Base-by-base conservation (phyloP, 768 basidiomycete genomes). In the Fomitopsis serialis region DNA sequence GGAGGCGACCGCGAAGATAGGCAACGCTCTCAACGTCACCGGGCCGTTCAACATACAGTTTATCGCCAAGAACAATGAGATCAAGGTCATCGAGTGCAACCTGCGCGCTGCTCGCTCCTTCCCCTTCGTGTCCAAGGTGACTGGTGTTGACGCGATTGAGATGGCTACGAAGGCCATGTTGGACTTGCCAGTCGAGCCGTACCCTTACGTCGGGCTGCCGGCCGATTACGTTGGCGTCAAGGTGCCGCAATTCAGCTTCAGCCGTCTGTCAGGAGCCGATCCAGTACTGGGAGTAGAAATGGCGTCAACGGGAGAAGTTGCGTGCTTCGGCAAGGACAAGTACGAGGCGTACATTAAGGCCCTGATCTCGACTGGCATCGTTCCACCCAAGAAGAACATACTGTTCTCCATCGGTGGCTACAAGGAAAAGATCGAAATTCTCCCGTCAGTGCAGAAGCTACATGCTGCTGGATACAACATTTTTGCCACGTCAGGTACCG, bases 61-160 rank as follows among this genome's bases (percentile, higher is more conserved):
- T 74, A 98, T 99, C 62, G 96, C 96, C 48, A 99, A 99, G 81
- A 90, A 99, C 74, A 98, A 98, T 74, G 96, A 98, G 71, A 98
- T 99, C 79, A 99, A 99, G 79, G 96, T 99, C 63, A 99, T 99
- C 68, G 96, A 99, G 70, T 98, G 96, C 73, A 99, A 99, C 72
- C 76, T 99, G 32, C 92, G 96, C 52, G 97, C 97, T 0, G 96
- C 96, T 22, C 84, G 96, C 56, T 98, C 96, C 0, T 98, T 96
- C 83, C 96, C 96, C 40, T 99, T 99, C 76, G 96, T 99, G 23
- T 97, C 94, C 8, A 99, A 99, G 71, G 93, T 97, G 55, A 98
- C 97, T 8, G 94, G 94, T 32, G 80, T 98, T 61, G 95, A 99
- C 66, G 96, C 96, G 3, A 98, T 99, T 61, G 96, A 98, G 75